Evolutionary conservation across 371 early-diverging fungal genomes (phyloP).

Genomic region (Syncephalastrum monosporum): DNA sequence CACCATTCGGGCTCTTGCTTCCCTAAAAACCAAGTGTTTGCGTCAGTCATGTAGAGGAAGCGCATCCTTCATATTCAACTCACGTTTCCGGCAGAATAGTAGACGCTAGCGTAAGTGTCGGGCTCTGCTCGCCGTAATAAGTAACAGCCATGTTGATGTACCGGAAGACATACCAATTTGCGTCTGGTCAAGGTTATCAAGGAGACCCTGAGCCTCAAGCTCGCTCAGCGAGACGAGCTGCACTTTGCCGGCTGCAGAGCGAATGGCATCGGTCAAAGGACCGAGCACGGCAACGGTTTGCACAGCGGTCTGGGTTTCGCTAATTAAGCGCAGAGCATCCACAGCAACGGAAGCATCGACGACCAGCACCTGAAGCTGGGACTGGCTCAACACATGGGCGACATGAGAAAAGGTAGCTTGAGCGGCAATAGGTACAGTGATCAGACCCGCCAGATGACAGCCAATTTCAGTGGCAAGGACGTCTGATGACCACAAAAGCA

Average conservation of each 20-base stretch:
- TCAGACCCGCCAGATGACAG: constrained; percentile 36
- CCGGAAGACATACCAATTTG: no score
- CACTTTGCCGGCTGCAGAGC: neutral
- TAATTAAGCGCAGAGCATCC: constrained; percentile 19
- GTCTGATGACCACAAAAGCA: constrained; percentile 19
- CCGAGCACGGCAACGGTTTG: constrained; percentile 35
- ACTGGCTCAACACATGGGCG: constrained; percentile 26
- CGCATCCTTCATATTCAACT: no score
- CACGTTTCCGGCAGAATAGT: no score
- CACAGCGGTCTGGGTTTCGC: constrained; percentile 18
- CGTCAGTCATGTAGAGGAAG: no score
- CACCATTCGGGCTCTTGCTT: constrained; percentile 16
- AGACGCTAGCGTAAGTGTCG: no score
- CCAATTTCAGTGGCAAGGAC: constrained; percentile 39
- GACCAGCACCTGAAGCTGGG: constrained; percentile 30
- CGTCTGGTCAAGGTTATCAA: no score
- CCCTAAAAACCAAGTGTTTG: no score
- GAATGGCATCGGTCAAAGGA: constrained; percentile 6
- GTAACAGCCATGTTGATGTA: no score
- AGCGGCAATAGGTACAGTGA: constrained; percentile 45
- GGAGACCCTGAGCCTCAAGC: no score
- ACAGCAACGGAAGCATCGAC: constrained; percentile 19
- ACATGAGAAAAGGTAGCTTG: constrained; percentile 28
- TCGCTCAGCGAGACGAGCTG: no score
- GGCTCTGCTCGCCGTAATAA: no score